Percentiles rank a stretch among this genome's conserved stretches.
phyloP scores from a whole-genome alignment of 768 basidiomycete species.

The Suillus spraguei region DNA sequence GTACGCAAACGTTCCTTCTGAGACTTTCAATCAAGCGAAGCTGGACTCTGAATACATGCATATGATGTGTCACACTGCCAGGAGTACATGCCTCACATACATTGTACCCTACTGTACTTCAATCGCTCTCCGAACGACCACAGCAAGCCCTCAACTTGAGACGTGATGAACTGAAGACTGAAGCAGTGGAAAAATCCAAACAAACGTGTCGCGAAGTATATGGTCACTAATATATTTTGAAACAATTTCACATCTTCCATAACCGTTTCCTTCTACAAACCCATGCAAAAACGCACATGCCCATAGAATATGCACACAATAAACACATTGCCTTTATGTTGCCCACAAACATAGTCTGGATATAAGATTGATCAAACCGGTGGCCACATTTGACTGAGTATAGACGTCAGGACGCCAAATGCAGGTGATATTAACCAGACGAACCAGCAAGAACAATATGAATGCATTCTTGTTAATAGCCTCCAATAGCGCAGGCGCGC shows the following conservation, averaged over 20 bases:
- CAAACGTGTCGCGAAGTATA: background rate
- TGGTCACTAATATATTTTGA: background rate
- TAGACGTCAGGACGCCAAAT: constrained; percentile 5
- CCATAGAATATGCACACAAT: constrained; percentile 60
- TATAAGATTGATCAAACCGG: constrained; percentile 81
- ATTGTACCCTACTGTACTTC: background rate
- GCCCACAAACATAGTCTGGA: constrained; percentile 80
- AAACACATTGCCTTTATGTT: constrained; percentile 60
- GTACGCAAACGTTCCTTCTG: background rate
- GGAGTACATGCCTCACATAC: background rate
- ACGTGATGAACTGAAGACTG: background rate
- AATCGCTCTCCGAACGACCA: background rate
- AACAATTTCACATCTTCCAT: constrained; percentile 26
- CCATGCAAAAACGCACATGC: constrained; percentile 70
- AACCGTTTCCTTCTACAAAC: constrained; percentile 36
- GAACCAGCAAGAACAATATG: constrained; percentile 76
- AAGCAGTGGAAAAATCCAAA: background rate
- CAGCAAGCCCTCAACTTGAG: background rate
- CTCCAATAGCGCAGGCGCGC: constrained; percentile 60
- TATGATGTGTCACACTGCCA: background rate
- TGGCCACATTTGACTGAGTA: constrained; percentile 80
- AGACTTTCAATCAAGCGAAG: background rate
- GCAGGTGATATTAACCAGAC: constrained; percentile 30
- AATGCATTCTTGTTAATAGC: constrained; percentile 86
- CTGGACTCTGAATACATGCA: background rate